Percentiles rank a stretch among this genome's conserved stretches.
These are phyloP conservation scores for Pseudogymnoascus verrucosus DNA, from an alignment of 2,329 filamentous ascomycete genomes.

Conservation along the genomic window DNA sequence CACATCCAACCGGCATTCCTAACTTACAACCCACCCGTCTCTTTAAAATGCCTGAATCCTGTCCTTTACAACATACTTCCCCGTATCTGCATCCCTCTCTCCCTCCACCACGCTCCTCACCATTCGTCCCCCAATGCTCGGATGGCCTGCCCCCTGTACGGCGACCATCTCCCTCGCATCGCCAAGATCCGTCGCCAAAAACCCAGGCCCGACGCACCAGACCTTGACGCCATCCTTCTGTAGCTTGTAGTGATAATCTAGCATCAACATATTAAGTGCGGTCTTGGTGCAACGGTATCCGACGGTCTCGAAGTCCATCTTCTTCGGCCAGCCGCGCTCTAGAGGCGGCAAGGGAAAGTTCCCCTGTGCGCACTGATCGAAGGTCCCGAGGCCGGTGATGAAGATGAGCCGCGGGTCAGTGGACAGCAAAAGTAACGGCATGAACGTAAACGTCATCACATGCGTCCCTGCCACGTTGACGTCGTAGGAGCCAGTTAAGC, in stretches of 20 bases:
- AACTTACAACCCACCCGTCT: not conserved
- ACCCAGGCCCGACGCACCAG: slow-evolving; percentile 40
- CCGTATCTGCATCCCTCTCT: slow-evolving; percentile 33
- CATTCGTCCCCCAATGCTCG: slow-evolving; percentile 31
- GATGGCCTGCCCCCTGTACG: slow-evolving; percentile 24
- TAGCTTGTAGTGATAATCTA: slow-evolving; percentile 36
- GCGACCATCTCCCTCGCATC: slow-evolving; percentile 14
- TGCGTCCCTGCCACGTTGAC: slow-evolving; percentile 28
- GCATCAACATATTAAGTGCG: slow-evolving; percentile 42
- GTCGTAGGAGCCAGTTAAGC: slow-evolving; percentile 23
- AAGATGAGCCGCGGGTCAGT: slow-evolving; percentile 38
- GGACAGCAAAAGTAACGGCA: slow-evolving; percentile 34
- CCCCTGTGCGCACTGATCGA: slow-evolving; percentile 25
- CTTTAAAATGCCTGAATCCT: slow-evolving; percentile 10
- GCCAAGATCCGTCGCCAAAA: slow-evolving; percentile 40
- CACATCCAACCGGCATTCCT: not conserved
- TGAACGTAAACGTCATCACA: slow-evolving; percentile 25
- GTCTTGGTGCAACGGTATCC: slow-evolving; percentile 37
- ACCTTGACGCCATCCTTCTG: slow-evolving; percentile 43
- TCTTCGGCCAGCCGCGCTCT: slow-evolving; percentile 36
- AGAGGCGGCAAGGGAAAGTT: slow-evolving; percentile 17
- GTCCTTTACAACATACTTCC: slow-evolving; percentile 27
- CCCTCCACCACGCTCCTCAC: slow-evolving; percentile 35
- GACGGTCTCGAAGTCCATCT: slow-evolving; percentile 18
- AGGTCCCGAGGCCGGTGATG: slow-evolving; percentile 34